Evolutionary conservation across 164 flowering plant species (phyloP).

Genomic region (Akebia trifoliata): DNA sequence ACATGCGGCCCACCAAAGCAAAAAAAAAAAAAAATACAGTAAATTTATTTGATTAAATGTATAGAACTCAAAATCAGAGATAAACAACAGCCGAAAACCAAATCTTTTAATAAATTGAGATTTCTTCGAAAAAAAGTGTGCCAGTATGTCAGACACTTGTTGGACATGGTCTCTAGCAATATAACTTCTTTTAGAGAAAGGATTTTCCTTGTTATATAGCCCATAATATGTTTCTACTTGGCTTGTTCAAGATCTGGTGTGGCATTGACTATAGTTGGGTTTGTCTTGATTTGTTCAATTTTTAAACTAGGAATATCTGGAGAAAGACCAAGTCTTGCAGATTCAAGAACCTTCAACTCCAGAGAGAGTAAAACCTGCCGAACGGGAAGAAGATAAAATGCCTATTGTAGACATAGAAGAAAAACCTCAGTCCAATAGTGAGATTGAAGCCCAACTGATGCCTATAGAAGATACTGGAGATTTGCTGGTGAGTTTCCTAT

Average conservation of each 20-base stretch:
- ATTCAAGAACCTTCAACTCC: conserved; percentile 30
- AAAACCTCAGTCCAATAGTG: conserved; percentile 38
- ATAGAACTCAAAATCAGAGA: no score
- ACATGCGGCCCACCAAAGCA: no score
- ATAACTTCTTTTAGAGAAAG: no score
- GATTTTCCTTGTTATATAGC: no score
- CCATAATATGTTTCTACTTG: neutral
- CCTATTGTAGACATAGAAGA: conserved; percentile 33
- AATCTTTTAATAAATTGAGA: no score
- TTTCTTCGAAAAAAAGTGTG: no score
- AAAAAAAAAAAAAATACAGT: no score
- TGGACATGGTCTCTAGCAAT: no score
- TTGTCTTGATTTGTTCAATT: neutral
- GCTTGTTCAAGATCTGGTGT: neutral
- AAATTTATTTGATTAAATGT: no score
- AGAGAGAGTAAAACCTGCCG: conserved; percentile 34
- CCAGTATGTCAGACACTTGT: no score
- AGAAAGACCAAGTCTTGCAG: conserved; percentile 25
- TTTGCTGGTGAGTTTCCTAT: conserved; percentile 46
- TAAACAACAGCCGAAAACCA: no score
- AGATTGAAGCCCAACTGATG: conserved; percentile 41
- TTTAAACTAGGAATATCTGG: conserved; percentile 47
- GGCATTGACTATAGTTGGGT: neutral
- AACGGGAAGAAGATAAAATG: conserved; percentile 34
- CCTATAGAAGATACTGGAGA: conserved; percentile 46